Base-by-base conservation (phyloP, 1,139 yeast genomes). In the Chernovozyma aurita region DNA sequence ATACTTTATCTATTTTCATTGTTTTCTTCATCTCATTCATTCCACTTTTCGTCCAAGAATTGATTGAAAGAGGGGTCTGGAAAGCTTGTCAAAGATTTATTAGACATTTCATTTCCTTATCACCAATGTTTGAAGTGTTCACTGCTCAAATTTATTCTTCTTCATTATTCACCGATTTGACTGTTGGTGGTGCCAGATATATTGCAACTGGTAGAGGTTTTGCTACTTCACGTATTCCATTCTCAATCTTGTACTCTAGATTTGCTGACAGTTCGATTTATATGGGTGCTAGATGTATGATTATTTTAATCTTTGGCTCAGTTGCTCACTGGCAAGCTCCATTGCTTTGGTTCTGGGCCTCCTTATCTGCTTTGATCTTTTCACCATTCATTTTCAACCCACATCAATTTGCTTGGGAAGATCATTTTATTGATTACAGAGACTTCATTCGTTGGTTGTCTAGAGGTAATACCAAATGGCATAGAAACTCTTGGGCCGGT, bases 111-210 rank as follows among this genome's bases (percentile, higher is more conserved):
- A 64, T 80, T 41, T 92, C 98, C 2, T 68, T 92, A 54, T 88
- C 98, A 30, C 97, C 98, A 53, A 75, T 92, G 78, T 92, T 92
- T 59, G 99, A 92, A 75, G 98, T 92, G 52, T 92, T 92, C 64
- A 95, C 88, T 53, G 95, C 97, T 60, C 99, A 94, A 73, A 90
- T 94, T 50, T 92, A 92, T 61, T 88, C 98, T 39, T 79, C 94
- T 46, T 85, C 98, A 21, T 71, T 92, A 58, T 70, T 84, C 54
- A 85, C 90, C 53, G 97, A 92, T 72, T 74, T 92, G 70, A 78
- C 96, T 43, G 92, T 90, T 59, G 99, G 99, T 71, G 99, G 99
- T 73, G 99, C 98, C 47, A 85, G 97, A 67, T 92, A 92, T 73
- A 92, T 92, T 60, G 88, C 97, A 41, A 92, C 98, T 39, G 98